phyloP scores from a whole-genome alignment of 345 rosid species.

The Pugionium dolabratum region DNA sequence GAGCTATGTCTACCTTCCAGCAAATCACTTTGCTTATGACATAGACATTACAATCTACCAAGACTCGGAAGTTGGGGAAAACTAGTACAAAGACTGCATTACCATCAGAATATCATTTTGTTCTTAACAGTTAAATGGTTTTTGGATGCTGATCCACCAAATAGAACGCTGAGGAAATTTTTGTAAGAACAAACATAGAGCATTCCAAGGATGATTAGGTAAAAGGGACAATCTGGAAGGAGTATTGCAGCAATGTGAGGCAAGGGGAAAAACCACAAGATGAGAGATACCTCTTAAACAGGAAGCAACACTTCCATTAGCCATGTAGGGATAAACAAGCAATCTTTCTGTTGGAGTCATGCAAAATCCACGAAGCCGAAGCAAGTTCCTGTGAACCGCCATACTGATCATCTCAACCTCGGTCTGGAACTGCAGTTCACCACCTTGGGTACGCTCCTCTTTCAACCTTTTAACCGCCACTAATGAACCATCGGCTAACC shows the following conservation, averaged over 20 bases:
- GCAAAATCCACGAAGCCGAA: conserved; percentile 83
- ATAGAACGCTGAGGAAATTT: not conserved
- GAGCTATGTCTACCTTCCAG: conserved; percentile 4
- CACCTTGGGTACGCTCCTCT: conserved; percentile 78
- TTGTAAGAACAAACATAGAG: conserved; percentile 1
- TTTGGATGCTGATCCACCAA: not conserved
- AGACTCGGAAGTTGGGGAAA: not conserved
- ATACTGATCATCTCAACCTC: conserved; percentile 99
- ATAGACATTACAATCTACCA: not conserved
- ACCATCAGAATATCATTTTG: not conserved
- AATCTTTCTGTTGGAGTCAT: conserved; percentile 84
- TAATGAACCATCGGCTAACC: conserved; percentile 72
- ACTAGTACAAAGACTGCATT: not conserved
- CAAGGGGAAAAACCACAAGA: conserved; percentile 8
- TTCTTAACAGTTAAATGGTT: not conserved
- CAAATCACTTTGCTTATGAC: not conserved
- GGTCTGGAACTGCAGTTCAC: conserved; percentile 85
- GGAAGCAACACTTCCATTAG: conserved; percentile 94
- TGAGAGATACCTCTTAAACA: conserved; percentile 77
- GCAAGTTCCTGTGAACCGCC: conserved; percentile 93
- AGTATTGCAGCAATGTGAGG: conserved; percentile 1
- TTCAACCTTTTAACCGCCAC: conserved; percentile 95
- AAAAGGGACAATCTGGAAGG: not conserved
- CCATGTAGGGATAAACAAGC: conserved; percentile 93
- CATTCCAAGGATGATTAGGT: not conserved